These are phyloP conservation scores for Forsythia suspensa DNA, from an alignment of 257 asterid genomes.

Conservation along the genomic window DNA sequence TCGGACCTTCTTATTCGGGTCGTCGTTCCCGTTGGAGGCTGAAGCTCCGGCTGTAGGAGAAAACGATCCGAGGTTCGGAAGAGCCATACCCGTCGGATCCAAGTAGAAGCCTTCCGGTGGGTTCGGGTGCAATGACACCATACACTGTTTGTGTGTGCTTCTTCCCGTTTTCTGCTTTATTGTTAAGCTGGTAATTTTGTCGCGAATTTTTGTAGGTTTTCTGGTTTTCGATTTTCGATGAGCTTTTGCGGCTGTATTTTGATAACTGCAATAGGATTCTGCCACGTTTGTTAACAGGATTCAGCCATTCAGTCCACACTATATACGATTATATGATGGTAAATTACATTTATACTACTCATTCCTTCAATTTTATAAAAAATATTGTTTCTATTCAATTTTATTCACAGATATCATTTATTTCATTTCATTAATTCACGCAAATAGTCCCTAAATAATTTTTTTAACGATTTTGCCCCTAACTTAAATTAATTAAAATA, in stretches of 20 bases:
- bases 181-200: slow-evolving; percentile 3
- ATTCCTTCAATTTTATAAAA: no score
- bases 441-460: no score
- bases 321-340: background rate
- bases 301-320: background rate
- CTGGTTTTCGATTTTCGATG: background rate
- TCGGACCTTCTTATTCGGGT: slow-evolving; percentile 67
- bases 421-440: no score
- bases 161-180: slow-evolving; percentile 7
- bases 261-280: background rate
- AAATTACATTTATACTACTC: no score
- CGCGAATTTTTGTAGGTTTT: background rate
- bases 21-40: slow-evolving; percentile 48
- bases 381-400: no score
- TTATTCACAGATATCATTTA: no score
- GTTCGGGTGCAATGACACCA: slow-evolving; percentile 49
- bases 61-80: slow-evolving; percentile 62
- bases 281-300: background rate
- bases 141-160: slow-evolving; percentile 28
- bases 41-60: slow-evolving; percentile 35
- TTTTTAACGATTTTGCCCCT: no score
- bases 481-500: no score
- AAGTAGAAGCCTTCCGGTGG: slow-evolving; percentile 51
- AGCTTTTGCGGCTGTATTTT: background rate
- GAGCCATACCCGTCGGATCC: slow-evolving; percentile 67